Percentiles rank a stretch among this genome's conserved stretches.
phyloP scores from a whole-genome alignment of 1,284 basidiomycete species.

The Prillingera fragicola region DNA sequence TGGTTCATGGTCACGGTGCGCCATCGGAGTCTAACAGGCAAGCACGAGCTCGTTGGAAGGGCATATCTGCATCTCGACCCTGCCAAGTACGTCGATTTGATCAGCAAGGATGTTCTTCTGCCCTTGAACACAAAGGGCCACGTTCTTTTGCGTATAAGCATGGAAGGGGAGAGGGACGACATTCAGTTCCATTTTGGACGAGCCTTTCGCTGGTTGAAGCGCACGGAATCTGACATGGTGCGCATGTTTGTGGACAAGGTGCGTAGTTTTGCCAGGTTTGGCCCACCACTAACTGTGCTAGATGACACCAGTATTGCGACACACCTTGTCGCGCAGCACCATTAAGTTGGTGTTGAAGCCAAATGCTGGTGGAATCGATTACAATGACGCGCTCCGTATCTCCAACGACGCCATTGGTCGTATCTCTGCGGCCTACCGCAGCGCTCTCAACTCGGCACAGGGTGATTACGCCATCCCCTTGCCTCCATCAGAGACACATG shows the following conservation, averaged over 20 bases:
- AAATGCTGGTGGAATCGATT: slow-evolving; percentile 55
- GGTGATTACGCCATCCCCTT: slow-evolving; percentile 70
- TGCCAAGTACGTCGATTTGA: slow-evolving; percentile 76
- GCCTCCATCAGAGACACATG: slow-evolving; percentile 55
- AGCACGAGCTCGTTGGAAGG: slow-evolving; percentile 85
- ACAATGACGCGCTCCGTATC: slow-evolving; percentile 57
- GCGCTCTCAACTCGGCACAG: slow-evolving; percentile 56
- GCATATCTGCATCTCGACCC: slow-evolving; percentile 91
- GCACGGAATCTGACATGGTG: slow-evolving; percentile 93
- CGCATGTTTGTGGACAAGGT: slow-evolving; percentile 96
- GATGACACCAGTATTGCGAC: slow-evolving; percentile 92
- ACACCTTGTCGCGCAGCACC: slow-evolving; percentile 74
- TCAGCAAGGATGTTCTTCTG: slow-evolving; percentile 88
- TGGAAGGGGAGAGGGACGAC: slow-evolving; percentile 98
- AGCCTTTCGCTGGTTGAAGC: slow-evolving; percentile 88
- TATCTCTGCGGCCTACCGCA: slow-evolving; percentile 73
- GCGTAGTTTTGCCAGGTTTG: neutral
- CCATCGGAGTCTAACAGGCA: slow-evolving; percentile 79
- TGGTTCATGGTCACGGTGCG: slow-evolving; percentile 97
- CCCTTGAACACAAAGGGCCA: slow-evolving; percentile 74
- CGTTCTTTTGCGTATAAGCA: slow-evolving; percentile 81
- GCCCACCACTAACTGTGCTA: slow-evolving; percentile 38
- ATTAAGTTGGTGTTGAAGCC: slow-evolving; percentile 71
- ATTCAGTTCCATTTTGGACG: slow-evolving; percentile 96
- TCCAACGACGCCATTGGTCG: slow-evolving; percentile 54